Base-by-base conservation (phyloP, 495 filamentous ascomycete species). In the Pyrenopolyporus hunteri region DNA sequence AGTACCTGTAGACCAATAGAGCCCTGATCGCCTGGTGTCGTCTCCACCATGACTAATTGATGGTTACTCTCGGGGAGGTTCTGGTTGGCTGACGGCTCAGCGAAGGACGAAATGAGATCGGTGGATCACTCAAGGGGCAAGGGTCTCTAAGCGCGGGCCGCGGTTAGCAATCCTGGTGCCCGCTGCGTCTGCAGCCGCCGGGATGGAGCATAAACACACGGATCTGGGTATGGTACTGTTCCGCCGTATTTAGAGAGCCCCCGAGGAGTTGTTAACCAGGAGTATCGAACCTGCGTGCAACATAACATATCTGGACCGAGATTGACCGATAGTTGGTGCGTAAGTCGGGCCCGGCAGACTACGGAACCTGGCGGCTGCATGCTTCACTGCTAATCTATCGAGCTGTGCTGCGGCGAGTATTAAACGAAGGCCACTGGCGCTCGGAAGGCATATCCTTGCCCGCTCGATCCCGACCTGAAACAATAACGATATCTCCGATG, bases 81-180 rank as follows among this genome's bases (percentile, higher is more conserved):
- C 52, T 70, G 65, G 56, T 70, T 70, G 68, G 68, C 43, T 58
- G 17, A 49, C 37, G 20, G 35, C 11, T 19, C 19, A 62, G 48
- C 40, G 25, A 31, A 55, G 51, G 43, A n/a, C 54, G 59, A 66
- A 64, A 70, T 66, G 68, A 68, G 48, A 62, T 47, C 33, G 57
- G 59, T 68, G 64, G 64, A 55, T 28, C 55, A 31, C 39, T 50
- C 37, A 52, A 29, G 59, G 45, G 33, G 48, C 4, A 29, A 29
- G 23, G 42, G 23, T 25, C 2, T 37, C 48, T 70, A 70, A 68
- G 68, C 68, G 68, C 68, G 58, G 64, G 55, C 44, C 61, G 68
- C 61, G 57, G 43, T 49, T 67, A 59, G 48, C 14, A 19, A 19
- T 17, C 49, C 29, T 55, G 37, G 25, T 46, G 28, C 31, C n/a